Percentiles rank a stretch among this genome's conserved stretches.
Evolutionary conservation across 768 basidiomycete species (phyloP).

Genomic region (Lentinula sp.): DNA sequence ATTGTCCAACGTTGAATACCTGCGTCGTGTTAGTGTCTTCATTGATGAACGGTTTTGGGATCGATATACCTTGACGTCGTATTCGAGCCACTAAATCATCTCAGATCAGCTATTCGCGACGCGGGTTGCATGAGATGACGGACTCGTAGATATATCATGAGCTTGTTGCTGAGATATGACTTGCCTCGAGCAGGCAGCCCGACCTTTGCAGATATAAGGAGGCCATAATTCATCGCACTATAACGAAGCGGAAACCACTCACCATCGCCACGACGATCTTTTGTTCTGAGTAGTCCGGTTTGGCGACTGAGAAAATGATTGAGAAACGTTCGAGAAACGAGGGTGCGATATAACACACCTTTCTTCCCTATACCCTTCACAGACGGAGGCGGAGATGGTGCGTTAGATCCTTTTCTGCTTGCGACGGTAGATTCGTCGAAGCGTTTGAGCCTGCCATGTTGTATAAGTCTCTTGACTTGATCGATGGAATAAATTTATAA

Average conservation of each 20-base stretch:
- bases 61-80: constrained; percentile 74
- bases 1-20: constrained; percentile 98
- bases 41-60: background rate
- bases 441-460: constrained; percentile 54
- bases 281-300: constrained; percentile 97
- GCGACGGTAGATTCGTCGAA: constrained; percentile 68
- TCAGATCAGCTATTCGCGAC: constrained; percentile 7
- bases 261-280: constrained; percentile 99
- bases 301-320: constrained; percentile 54
- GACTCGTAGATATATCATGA: constrained; percentile 93
- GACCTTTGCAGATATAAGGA: constrained; percentile 45
- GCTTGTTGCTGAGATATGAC: constrained; percentile 96
- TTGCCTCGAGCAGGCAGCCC: constrained; percentile 98
- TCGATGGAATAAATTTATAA: background rate
- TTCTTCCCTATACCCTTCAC: constrained; percentile 89
- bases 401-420: constrained; percentile 65
- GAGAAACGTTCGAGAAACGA: constrained; percentile 6
- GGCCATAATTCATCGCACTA: background rate
- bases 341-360: constrained; percentile 37
- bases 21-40: constrained; percentile 20
- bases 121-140: constrained; percentile 13
- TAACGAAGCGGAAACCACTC: constrained; percentile 9
- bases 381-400: constrained; percentile 73
- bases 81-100: constrained; percentile 85
- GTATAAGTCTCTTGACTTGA: background rate